These are phyloP conservation scores for Quercus mongolica DNA, from an alignment of 306 rosid species.

Conservation along the genomic window DNA sequence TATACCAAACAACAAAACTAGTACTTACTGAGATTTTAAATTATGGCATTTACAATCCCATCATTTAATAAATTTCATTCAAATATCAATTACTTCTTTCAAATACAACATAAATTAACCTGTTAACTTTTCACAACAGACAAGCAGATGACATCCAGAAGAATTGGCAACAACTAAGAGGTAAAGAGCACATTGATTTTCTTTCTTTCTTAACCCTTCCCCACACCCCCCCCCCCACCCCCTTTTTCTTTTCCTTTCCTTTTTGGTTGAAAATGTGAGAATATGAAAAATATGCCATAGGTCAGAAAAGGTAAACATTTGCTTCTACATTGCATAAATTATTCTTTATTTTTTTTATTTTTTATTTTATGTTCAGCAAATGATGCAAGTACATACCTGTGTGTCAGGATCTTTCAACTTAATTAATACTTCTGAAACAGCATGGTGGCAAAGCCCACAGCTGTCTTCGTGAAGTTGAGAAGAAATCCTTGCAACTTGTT, in stretches of 20 bases:
- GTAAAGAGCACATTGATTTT: neutral
- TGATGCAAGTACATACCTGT: conserved; percentile 42
- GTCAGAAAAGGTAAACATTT: conserved; percentile 8
- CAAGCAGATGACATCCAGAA: neutral
- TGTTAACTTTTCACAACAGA: neutral
- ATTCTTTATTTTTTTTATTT: neutral
- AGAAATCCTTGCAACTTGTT: conserved; percentile 40
- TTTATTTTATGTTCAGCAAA: neutral
- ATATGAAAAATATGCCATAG: neutral
- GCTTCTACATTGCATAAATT: neutral
- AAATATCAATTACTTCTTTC: too few relatives aligned
- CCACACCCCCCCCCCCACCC: too few relatives aligned
- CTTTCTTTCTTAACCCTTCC: neutral
- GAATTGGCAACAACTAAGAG: neutral
- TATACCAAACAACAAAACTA: too few relatives aligned
- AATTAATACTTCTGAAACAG: conserved; percentile 49
- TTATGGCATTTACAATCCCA: too few relatives aligned
- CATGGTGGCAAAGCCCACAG: conserved; percentile 63
- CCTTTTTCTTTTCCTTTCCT: too few relatives aligned
- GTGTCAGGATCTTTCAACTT: conserved; percentile 81
- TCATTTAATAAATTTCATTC: too few relatives aligned
- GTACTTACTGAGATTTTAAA: too few relatives aligned
- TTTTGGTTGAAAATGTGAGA: neutral
- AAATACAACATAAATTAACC: too few relatives aligned
- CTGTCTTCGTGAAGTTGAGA: conserved; percentile 53